These are phyloP conservation scores for Teratosphaeria zuluensis DNA, from an alignment of 2,329 filamentous ascomycete species.

Conservation along the genomic window DNA sequence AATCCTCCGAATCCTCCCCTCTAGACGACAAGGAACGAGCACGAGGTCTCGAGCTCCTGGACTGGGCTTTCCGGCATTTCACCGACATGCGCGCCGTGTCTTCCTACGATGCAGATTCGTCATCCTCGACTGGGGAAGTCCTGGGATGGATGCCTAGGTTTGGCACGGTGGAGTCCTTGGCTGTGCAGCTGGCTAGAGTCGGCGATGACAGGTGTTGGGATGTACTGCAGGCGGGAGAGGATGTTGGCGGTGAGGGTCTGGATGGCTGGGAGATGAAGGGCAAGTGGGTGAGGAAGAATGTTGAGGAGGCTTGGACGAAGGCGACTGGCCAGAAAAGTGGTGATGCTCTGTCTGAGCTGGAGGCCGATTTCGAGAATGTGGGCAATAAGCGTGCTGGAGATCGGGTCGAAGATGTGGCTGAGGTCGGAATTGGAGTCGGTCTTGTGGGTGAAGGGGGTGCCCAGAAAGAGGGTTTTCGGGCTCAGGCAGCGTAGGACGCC, in stretches of 20 bases:
- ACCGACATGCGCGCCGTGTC: slow-evolving; percentile 22
- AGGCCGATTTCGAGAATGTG: neutral
- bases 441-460: too few relatives aligned
- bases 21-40: neutral
- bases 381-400: neutral
- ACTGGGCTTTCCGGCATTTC: slow-evolving; percentile 24
- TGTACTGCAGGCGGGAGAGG: slow-evolving; percentile 23
- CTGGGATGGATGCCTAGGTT: slow-evolving; percentile 23
- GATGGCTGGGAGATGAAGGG: slow-evolving; percentile 21
- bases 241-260: slow-evolving; percentile 12
- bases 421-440: too few relatives aligned
- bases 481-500: too few relatives aligned
- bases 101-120: neutral
- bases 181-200: slow-evolving; percentile 14
- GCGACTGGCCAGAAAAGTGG: neutral
- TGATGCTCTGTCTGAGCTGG: neutral
- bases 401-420: neutral
- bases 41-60: slow-evolving; percentile 17
- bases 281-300: slow-evolving; percentile 14
- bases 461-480: too few relatives aligned
- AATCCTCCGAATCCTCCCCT: neutral
- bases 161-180: slow-evolving; percentile 21
- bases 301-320: slow-evolving; percentile 17
- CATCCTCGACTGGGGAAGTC: neutral
- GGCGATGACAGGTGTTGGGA: slow-evolving; percentile 26